Percentiles rank a stretch among this genome's conserved stretches.
Evolutionary conservation across 352 stramenopile genomes (phyloP).

Genomic region (Peronospora destructor): DNA sequence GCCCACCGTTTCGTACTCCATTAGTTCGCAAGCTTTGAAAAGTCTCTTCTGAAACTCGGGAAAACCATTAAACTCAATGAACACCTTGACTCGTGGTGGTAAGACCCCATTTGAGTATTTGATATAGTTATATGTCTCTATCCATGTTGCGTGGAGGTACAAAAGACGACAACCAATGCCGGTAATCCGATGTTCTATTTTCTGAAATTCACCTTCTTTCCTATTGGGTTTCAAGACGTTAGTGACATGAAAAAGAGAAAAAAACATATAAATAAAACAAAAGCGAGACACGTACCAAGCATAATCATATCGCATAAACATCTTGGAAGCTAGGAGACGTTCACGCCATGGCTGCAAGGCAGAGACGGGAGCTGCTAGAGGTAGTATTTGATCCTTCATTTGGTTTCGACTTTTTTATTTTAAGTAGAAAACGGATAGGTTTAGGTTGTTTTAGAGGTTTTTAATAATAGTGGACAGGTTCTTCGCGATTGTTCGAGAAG

Average conservation of each 20-base stretch:
- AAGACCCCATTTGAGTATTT: neutral
- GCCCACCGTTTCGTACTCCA: slow-evolving; percentile 41
- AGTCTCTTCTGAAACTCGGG: slow-evolving; percentile 37
- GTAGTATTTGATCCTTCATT: neutral
- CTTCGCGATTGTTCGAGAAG: slow-evolving; percentile 30
- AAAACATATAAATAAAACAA: slow-evolving; percentile 7
- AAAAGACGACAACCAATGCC: slow-evolving; percentile 63
- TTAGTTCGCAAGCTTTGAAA: slow-evolving; percentile 33
- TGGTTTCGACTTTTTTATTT: neutral
- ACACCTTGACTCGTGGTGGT: slow-evolving; percentile 18
- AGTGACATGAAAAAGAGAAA: slow-evolving; percentile 7
- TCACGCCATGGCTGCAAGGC: slow-evolving; percentile 35
- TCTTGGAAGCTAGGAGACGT: slow-evolving; percentile 38
- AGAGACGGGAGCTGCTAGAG: slow-evolving; percentile 15
- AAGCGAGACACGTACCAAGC: slow-evolving; percentile 45
- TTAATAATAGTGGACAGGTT: neutral
- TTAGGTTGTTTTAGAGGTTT: slow-evolving; percentile 5
- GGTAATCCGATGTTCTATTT: slow-evolving; percentile 38
- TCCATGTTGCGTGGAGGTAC: slow-evolving; percentile 58
- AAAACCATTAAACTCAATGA: slow-evolving; percentile 53
- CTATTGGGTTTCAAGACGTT: slow-evolving; percentile 17
- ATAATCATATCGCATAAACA: slow-evolving; percentile 85
- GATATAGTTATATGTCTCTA: slow-evolving; percentile 18
- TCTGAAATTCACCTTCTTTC: slow-evolving; percentile 61
- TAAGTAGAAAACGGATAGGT: neutral